Conservation (phyloP, 768 basidiomycete genomes). For the Porphyrellus cyaneotinctus region DNA sequence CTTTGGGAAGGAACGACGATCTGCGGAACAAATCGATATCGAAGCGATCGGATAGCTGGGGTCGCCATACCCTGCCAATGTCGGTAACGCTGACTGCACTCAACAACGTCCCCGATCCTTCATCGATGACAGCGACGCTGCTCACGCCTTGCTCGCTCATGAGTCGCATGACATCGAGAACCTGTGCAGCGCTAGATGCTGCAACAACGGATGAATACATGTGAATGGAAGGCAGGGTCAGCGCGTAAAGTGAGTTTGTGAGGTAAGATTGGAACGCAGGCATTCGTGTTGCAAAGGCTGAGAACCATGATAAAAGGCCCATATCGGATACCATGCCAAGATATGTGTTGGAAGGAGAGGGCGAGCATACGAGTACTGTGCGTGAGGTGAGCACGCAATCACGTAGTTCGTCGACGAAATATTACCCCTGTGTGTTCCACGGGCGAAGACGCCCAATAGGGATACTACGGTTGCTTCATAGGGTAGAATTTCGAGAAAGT, state of each 20-base stretch:
- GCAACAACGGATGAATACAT: constrained; percentile 62
- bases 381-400: neutral
- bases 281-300: constrained; percentile 46
- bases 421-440: constrained; percentile 69
- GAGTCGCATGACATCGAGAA: constrained; percentile 77
- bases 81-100: constrained; percentile 84
- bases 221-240: constrained; percentile 62
- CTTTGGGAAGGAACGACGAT: constrained; percentile 78
- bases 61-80: constrained; percentile 57
- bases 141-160: constrained; percentile 88
- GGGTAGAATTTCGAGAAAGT: constrained; percentile 62
- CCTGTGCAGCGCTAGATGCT: constrained; percentile 53
- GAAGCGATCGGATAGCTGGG: neutral
- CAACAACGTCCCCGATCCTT: constrained; percentile 55
- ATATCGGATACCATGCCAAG: constrained; percentile 77
- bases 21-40: constrained; percentile 32
- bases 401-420: neutral
- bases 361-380: constrained; percentile 54
- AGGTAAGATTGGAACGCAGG: constrained; percentile 32
- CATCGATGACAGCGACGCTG: constrained; percentile 73
- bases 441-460: constrained; percentile 61
- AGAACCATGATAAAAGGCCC: constrained; percentile 66
- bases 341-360: constrained; percentile 42
- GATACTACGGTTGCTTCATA: constrained; percentile 61
- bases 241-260: constrained; percentile 52